These are phyloP conservation scores for Avena sativa DNA, from an alignment of 176 grass and related monocot species.

Conservation along the genomic window DNA sequence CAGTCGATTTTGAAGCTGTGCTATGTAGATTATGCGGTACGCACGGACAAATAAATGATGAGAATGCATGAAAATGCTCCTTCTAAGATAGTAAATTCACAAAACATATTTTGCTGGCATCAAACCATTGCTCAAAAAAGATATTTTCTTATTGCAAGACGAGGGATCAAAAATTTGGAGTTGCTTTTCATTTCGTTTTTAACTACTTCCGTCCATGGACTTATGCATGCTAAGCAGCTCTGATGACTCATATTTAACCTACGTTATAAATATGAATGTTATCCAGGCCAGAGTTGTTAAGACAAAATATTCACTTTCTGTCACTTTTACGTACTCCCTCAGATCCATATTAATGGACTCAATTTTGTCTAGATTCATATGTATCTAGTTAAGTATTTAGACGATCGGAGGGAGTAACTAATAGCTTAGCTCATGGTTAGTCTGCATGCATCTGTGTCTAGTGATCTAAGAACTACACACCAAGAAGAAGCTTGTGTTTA, in stretches of 20 bases:
- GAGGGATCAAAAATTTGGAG: not conserved
- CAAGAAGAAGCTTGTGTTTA: slow-evolving; percentile 21
- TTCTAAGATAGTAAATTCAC: not conserved
- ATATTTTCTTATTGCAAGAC: not conserved
- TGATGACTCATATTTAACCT: not conserved
- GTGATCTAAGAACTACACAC: slow-evolving; percentile 10
- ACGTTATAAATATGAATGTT: not conserved
- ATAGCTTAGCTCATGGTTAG: not conserved
- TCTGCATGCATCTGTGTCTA: not conserved
- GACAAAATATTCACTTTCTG: not conserved
- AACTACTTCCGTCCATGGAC: not conserved
- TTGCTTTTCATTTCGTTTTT: not conserved
- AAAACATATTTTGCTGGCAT: not conserved
- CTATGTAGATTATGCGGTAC: not conserved
- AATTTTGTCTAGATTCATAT: too few relatives aligned
- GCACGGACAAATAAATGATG: not conserved
- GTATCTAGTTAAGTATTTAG: too few relatives aligned
- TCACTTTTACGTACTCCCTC: not conserved
- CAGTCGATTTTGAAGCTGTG: slow-evolving; percentile 7
- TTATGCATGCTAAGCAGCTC: not conserved
- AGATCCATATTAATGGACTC: too few relatives aligned
- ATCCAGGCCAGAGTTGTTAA: not conserved
- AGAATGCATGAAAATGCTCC: slow-evolving; percentile 21
- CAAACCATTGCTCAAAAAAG: not conserved
- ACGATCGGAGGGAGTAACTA: too few relatives aligned